Evolutionary conservation across 2,329 filamentous ascomycete genomes (phyloP).

Genomic region (Pseudogymnoascus sp.): DNA sequence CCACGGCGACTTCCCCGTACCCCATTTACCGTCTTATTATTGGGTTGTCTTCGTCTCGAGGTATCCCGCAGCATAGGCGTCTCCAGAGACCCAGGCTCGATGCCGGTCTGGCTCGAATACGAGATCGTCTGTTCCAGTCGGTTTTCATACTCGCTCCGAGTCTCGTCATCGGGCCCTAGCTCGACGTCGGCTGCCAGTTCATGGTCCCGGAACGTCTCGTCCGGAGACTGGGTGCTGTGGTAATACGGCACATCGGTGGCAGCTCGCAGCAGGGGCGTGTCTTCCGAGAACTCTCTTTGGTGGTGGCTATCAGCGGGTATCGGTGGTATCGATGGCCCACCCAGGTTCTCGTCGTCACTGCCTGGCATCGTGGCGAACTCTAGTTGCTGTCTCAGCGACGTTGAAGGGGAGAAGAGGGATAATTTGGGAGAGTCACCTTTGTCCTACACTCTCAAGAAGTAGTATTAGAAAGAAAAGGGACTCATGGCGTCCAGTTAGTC

Average conservation of each 20-base stretch:
- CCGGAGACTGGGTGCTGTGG: conserved; percentile 7
- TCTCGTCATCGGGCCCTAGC: neutral
- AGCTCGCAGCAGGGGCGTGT: conserved; percentile 5
- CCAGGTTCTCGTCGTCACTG: neutral
- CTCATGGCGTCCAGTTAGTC: neutral
- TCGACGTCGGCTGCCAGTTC: conserved; percentile 19
- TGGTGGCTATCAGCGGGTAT: neutral
- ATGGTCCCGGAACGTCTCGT: conserved; percentile 11
- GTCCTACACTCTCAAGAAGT: neutral
- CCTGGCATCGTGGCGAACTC: neutral
- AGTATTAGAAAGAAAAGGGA: neutral
- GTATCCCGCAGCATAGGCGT: conserved; percentile 24
- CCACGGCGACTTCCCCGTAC: neutral
- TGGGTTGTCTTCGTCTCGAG: conserved; percentile 17
- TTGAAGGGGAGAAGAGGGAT: neutral
- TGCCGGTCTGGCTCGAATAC: conserved; percentile 22
- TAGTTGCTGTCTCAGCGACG: neutral
- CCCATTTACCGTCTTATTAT: conserved; percentile 7
- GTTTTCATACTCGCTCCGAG: neutral
- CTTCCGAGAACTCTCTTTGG: conserved; percentile 4
- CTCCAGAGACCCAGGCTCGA: conserved; percentile 24
- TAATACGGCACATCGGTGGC: conserved; percentile 11
- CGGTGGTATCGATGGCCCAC: neutral
- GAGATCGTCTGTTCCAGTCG: conserved; percentile 17
- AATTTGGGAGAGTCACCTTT: neutral